phyloP scores from a whole-genome alignment of 257 asterid species.

The Solanum verrucosum region DNA sequence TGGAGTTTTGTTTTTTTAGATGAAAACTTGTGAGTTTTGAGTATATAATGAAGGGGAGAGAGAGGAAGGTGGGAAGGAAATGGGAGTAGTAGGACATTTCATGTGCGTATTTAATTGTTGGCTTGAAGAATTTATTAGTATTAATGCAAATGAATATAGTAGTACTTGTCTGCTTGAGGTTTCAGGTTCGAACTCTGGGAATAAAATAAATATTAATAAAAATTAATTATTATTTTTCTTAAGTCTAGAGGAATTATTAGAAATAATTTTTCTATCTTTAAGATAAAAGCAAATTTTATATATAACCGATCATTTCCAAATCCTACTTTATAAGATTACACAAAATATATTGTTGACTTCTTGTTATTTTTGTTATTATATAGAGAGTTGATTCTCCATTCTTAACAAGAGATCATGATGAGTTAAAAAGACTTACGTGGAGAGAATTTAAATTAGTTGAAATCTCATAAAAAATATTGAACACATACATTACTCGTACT shows the following conservation, averaged over 20 bases:
- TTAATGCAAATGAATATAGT: background rate
- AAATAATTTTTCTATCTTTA: background rate
- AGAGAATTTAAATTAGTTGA: background rate
- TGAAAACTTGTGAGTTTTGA: background rate
- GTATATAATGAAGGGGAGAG: background rate
- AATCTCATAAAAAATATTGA: background rate
- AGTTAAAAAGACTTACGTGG: background rate
- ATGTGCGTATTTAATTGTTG: constrained; percentile 1
- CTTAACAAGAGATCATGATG: background rate
- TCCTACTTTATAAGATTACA: background rate
- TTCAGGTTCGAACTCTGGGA: background rate
- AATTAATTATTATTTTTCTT: background rate
- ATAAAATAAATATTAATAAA: background rate
- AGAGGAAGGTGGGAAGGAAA: constrained; percentile 1
- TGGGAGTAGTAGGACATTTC: constrained; percentile 5
- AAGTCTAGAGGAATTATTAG: background rate
- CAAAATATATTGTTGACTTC: background rate
- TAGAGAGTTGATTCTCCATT: background rate
- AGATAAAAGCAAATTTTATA: background rate
- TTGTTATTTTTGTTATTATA: background rate
- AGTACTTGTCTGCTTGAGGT: background rate
- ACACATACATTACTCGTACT: background rate
- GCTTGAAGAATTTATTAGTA: background rate
- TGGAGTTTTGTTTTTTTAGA: background rate
- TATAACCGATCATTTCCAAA: fast-evolving